A percentile compares a stretch with the other conserved stretches of the same genome.
Evolutionary conservation across 2,329 filamentous ascomycete genomes (phyloP).

Genomic region (Fusarium tricinctum): DNA sequence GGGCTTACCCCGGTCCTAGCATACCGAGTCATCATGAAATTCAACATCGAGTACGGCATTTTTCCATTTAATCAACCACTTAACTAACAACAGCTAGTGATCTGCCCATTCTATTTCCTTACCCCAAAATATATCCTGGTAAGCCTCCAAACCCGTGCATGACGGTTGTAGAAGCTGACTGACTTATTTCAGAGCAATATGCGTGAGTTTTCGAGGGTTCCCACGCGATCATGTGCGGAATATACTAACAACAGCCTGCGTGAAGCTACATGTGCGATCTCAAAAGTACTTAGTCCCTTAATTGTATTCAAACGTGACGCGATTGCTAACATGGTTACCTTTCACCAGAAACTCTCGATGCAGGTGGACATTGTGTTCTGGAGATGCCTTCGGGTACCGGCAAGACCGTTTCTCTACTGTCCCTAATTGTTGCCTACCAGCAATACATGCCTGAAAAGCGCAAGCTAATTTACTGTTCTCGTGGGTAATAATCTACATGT

Average conservation of each 20-base stretch:
- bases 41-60: constrained; percentile 63
- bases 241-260: constrained; percentile 15
- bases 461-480: constrained; percentile 98
- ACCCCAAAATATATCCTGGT: constrained; percentile 72
- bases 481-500: constrained; percentile 57
- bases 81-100: constrained; percentile 59
- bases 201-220: constrained; percentile 56
- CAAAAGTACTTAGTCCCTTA: constrained; percentile 60
- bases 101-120: constrained; percentile 70
- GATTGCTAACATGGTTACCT: constrained; percentile 13
- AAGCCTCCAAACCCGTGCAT: constrained; percentile 38
- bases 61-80: background rate
- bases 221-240: background rate
- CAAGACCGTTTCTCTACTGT: constrained; percentile 95
- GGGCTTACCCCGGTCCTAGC: constrained; percentile 34
- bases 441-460: constrained; percentile 92
- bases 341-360: constrained; percentile 80
- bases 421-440: constrained; percentile 96
- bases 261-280: constrained; percentile 69
- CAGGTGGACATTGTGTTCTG: constrained; percentile 92
- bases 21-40: constrained; percentile 61
- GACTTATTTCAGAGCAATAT: constrained; percentile 64
- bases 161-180: constrained; percentile 2
- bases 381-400: constrained; percentile 99
- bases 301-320: background rate